These are phyloP conservation scores for Smittium mucronatum DNA, from an alignment of 371 early-diverging fungal genomes.

Conservation along the genomic window DNA sequence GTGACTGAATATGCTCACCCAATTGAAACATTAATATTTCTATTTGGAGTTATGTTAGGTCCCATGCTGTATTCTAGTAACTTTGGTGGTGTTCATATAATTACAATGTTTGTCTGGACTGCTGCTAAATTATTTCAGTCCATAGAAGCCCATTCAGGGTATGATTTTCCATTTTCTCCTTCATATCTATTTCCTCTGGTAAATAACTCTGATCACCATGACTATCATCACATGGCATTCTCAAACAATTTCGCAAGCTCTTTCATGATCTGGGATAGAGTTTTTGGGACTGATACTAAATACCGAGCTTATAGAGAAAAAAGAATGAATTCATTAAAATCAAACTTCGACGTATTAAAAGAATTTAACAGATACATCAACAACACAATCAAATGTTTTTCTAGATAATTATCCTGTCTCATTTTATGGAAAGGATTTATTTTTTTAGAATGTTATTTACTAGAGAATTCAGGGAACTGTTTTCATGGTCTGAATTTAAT, in stretches of 20 bases:
- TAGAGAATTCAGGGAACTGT: too few relatives aligned
- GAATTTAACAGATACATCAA: too few relatives aligned
- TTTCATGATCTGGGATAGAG: slow-evolving; percentile 73
- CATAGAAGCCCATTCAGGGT: slow-evolving; percentile 87
- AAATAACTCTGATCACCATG: too few relatives aligned
- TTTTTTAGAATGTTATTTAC: too few relatives aligned
- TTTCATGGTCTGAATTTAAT: too few relatives aligned
- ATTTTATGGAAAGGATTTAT: too few relatives aligned
- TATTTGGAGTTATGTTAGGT: slow-evolving; percentile 60
- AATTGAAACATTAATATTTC: slow-evolving; percentile 58
- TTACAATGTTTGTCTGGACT: slow-evolving; percentile 71
- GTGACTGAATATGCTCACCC: slow-evolving; percentile 81
- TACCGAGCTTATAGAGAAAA: slow-evolving; percentile 42
- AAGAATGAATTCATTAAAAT: too few relatives aligned
- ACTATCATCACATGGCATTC: slow-evolving; percentile 59
- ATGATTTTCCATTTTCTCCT: slow-evolving; percentile 86
- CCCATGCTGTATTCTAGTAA: slow-evolving; percentile 49
- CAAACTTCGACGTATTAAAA: too few relatives aligned
- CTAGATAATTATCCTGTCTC: too few relatives aligned
- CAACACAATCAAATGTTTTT: too few relatives aligned
- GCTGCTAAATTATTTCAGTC: slow-evolving; percentile 61
- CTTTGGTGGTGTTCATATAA: slow-evolving; percentile 51
- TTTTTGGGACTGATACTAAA: slow-evolving; percentile 66
- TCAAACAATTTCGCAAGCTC: slow-evolving; percentile 65
- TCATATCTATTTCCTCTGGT: slow-evolving; percentile 62